Evolutionary conservation across 495 filamentous ascomycete genomes (phyloP).

Genomic region (Neurospora pannonica): DNA sequence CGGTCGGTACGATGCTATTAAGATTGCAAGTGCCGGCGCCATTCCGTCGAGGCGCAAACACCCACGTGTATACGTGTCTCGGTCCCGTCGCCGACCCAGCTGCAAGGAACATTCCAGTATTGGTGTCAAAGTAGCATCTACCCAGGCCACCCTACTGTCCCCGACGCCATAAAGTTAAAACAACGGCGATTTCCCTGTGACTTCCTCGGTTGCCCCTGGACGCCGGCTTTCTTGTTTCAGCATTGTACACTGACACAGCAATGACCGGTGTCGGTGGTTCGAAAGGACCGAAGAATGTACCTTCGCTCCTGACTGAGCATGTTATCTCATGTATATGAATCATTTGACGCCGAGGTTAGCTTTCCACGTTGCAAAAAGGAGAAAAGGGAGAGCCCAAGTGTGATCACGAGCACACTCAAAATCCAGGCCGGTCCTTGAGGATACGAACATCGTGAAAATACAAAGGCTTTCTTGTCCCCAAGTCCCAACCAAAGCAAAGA

Average conservation of each 20-base stretch:
- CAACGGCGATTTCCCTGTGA: neutral
- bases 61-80: neutral
- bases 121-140: neutral
- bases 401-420: neutral
- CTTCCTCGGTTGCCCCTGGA: neutral
- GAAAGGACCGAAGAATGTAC: neutral
- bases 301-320: neutral
- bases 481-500: neutral
- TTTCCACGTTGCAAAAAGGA: neutral
- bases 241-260: neutral
- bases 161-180: neutral
- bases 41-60: neutral
- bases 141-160: too few relatives aligned
- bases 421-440: neutral
- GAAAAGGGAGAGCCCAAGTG: neutral
- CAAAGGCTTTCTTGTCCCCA: neutral
- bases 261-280: neutral
- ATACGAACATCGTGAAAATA: neutral
- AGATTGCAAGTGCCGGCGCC: neutral
- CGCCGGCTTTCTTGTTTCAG: neutral
- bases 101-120: neutral
- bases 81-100: neutral
- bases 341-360: neutral
- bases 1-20: neutral
- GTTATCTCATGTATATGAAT: neutral